phyloP scores from a whole-genome alignment of 164 flowering plant genomes.

The Tetrastigma voinierianum region DNA sequence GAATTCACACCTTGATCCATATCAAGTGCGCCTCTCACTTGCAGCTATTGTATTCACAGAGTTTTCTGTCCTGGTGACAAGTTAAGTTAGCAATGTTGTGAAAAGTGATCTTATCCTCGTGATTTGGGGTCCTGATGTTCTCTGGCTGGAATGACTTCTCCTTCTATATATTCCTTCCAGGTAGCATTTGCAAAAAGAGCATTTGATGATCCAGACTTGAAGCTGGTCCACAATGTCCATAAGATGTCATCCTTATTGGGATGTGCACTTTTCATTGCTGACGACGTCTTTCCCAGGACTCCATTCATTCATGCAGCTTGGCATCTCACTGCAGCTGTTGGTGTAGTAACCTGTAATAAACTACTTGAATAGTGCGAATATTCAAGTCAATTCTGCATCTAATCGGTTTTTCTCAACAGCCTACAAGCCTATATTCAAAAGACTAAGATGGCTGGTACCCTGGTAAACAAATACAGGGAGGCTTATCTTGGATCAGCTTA shows the following conservation, averaged over 20 bases:
- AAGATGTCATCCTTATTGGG: constrained; percentile 83
- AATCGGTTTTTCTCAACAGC: neutral
- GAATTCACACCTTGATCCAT: too few species aligned
- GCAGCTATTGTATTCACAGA: neutral
- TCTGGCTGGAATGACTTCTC: neutral
- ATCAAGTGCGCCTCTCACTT: too few species aligned
- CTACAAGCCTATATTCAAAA: neutral
- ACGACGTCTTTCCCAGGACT: constrained; percentile 73
- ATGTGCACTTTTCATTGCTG: constrained; percentile 83
- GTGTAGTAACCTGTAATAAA: constrained; percentile 86
- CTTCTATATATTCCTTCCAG: constrained; percentile 29
- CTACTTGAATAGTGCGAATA: constrained; percentile 63
- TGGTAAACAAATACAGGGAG: neutral
- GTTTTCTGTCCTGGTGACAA: neutral
- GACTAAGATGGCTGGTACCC: neutral
- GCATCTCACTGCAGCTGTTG: constrained; percentile 99
- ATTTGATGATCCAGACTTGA: constrained; percentile 66
- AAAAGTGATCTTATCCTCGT: neutral
- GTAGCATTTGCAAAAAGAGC: constrained; percentile 90
- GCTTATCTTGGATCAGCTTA: neutral
- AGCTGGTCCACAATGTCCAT: constrained; percentile 74
- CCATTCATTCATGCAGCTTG: constrained; percentile 93
- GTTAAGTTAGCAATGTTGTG: neutral
- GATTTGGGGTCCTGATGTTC: neutral
- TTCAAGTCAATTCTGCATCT: neutral